Base-by-base conservation (phyloP, 2,329 filamentous ascomycete genomes). In the Geosmithia flava region DNA sequence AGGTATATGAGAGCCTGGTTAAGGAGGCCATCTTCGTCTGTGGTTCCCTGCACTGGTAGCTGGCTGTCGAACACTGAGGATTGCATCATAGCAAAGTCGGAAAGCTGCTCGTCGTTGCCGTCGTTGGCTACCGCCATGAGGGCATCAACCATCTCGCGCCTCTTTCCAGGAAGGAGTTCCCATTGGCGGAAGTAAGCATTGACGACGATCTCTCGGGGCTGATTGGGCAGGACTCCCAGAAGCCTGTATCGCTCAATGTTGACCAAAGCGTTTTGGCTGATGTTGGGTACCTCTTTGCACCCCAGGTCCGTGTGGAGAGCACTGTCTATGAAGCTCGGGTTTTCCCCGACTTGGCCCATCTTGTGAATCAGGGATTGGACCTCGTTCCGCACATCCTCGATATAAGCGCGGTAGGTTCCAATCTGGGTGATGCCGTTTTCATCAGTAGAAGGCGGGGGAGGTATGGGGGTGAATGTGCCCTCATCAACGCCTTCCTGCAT, bases 351-450 rank as follows among this genome's bases (percentile, higher is more conserved):
- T 53, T 62, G 58, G n/a, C 62, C 58, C 40, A 54, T 59, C 58
- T 54, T 63, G 51, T 60, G 62, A 52, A 62, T 70, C 47, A 64
- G 62, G 47, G 56, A 72, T 54, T 75, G 69, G 1, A 74, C 60
- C 52, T 76, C 73, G 40, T 64, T 65, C 49, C 70, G 65, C 23
- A 74, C 62, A 51, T 76, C 71, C 49, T 76, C 71, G 49, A 71
- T 62, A 46, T 69, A 76, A 2, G 68, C 69, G 30, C 73, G 67
- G 49, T 65, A 64, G 1, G 68, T 71, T 2, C 61, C 62, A 8
- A 68, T 52, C 33, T 64, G 58, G 2, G 68, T 71, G 16, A 58
- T 52, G n/a, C 57, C 55, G 43, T 58, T 58, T 43, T 62, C 62
- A 3, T 62, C 62, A 8, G 52, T 53, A 45, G 59, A 56, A 27